Conservation (phyloP, 257 asterid species). For the Agastache rugosa region DNA sequence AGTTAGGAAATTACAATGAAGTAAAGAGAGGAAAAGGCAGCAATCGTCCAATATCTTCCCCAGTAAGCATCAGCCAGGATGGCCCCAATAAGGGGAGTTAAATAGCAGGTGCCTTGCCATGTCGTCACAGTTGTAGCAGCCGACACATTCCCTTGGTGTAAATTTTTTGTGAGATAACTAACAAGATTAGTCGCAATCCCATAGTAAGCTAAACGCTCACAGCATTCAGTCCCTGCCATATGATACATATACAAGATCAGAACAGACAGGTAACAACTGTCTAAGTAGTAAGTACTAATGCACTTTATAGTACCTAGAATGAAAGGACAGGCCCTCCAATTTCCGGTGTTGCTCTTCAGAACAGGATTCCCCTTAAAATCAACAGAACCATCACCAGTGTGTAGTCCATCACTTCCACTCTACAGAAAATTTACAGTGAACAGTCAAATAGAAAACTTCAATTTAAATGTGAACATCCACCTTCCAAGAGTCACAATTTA, state of each 20-base stretch:
- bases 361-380: constrained; percentile 91
- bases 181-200: constrained; percentile 95
- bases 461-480: constrained; percentile 17
- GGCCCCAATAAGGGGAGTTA: constrained; percentile 94
- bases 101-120: constrained; percentile 97
- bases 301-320: constrained; percentile 64
- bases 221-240: constrained; percentile 88
- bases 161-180: constrained; percentile 79
- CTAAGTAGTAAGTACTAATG: not conserved
- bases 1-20: constrained; percentile 63
- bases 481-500: not conserved
- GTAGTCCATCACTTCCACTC: constrained; percentile 55
- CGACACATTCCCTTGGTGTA: constrained; percentile 87
- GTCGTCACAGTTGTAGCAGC: constrained; percentile 98
- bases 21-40: constrained; percentile 89
- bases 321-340: constrained; percentile 97
- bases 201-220: constrained; percentile 96
- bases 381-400: constrained; percentile 95
- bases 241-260: constrained; percentile 32
- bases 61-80: constrained; percentile 94
- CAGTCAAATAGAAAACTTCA: not conserved
- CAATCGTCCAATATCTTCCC: constrained; percentile 99
- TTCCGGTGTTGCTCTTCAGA: constrained; percentile 87
- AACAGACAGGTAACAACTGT: constrained; percentile 6
- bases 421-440: constrained; percentile 31